Evolutionary conservation across 169 alveolate genomes (phyloP).

Genomic region (Cryptosporidium xiaoi): DNA sequence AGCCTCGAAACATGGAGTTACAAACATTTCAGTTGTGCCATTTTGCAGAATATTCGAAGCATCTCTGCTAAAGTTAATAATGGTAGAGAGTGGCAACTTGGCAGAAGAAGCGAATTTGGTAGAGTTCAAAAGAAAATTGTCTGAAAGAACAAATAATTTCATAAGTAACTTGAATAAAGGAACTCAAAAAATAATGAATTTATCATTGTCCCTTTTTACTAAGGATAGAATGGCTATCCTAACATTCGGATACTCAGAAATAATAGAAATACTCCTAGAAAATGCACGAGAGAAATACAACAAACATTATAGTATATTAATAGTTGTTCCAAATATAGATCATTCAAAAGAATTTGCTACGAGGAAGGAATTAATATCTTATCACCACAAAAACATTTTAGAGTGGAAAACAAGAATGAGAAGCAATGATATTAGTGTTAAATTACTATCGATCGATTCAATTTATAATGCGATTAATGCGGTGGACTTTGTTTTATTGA

Average conservation of each 20-base stretch:
- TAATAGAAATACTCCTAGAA: conserved; percentile 31
- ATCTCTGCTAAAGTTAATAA: background rate
- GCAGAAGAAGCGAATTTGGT: background rate
- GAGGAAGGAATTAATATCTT: conserved; percentile 23
- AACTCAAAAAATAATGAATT: conserved; percentile 28
- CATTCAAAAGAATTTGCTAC: background rate
- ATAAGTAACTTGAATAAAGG: conserved; percentile 27
- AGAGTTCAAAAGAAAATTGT: conserved; percentile 1
- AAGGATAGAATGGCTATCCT: conserved; percentile 52
- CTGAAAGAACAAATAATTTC: conserved; percentile 13
- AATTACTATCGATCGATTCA: conserved; percentile 35
- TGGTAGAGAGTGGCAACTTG: background rate
- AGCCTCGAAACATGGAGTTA: conserved; percentile 19
- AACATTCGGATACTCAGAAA: conserved; percentile 63
- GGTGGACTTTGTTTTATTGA: conserved; percentile 53
- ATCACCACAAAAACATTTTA: conserved; percentile 5
- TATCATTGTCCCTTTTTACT: conserved; percentile 28
- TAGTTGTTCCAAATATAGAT: conserved; percentile 39
- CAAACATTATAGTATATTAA: conserved; percentile 43
- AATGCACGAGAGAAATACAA: conserved; percentile 47
- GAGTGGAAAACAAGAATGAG: conserved; percentile 36
- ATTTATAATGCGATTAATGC: conserved; percentile 62
- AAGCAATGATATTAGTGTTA: conserved; percentile 13
- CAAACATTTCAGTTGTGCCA: conserved; percentile 60
- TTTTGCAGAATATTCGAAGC: conserved; percentile 55